Percentiles rank a stretch among this genome's conserved stretches.
Evolutionary conservation across 2,329 filamentous ascomycete species (phyloP).

Genomic region (Diaporthe nobilis): DNA sequence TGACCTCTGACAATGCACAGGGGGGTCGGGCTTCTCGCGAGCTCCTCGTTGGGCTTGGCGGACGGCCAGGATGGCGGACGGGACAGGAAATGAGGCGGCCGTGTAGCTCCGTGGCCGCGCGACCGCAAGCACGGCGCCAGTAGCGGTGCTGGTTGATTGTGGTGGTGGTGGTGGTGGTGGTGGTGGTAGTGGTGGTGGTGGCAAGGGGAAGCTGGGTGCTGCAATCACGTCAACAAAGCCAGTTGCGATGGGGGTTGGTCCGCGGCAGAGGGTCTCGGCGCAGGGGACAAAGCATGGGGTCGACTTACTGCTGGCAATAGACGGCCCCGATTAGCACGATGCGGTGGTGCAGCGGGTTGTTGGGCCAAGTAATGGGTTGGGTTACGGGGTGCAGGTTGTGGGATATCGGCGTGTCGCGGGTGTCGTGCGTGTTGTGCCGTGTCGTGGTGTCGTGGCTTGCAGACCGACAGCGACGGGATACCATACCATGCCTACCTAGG

Average conservation of each 20-base stretch:
- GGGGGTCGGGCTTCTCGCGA: background rate
- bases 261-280: constrained; percentile 18
- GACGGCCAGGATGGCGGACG: constrained; percentile 1
- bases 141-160: background rate
- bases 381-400: constrained; percentile 3
- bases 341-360: constrained; percentile 3
- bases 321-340: background rate
- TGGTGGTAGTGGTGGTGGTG: background rate
- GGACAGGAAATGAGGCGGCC: constrained; percentile 5
- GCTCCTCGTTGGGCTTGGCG: constrained; percentile 1
- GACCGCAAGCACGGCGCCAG: constrained; percentile 12
- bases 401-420: constrained; percentile 6
- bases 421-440: constrained; percentile 3
- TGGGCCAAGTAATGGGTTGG: background rate
- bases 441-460: constrained; percentile 28
- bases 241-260: constrained; percentile 31
- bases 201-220: constrained; percentile 27
- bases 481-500: constrained; percentile 29
- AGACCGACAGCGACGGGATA: constrained; percentile 26
- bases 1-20: background rate
- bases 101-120: constrained; percentile 7
- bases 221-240: constrained; percentile 40
- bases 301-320: constrained; percentile 9
- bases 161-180: background rate
- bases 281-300: background rate